phyloP scores from a whole-genome alignment of 192 early-diverging fungal genomes.

The Coemansia sp. region DNA sequence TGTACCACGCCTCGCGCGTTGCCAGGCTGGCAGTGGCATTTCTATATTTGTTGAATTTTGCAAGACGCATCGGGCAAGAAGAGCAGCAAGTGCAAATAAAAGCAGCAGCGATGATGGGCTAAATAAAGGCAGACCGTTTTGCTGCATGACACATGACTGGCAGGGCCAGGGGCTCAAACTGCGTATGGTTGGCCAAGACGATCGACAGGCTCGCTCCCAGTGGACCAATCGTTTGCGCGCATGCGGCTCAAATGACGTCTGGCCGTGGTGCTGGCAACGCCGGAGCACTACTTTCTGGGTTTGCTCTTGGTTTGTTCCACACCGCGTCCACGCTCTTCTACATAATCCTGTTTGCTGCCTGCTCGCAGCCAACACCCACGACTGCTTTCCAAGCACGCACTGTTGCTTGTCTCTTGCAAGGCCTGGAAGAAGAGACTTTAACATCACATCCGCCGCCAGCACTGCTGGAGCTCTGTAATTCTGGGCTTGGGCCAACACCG shows the following conservation, averaged over 20 bases:
- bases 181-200: too few relatives aligned
- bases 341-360: background rate
- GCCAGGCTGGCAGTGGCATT: conserved; percentile 35
- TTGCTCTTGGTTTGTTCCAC: background rate
- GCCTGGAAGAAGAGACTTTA: too few relatives aligned
- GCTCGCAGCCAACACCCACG: background rate
- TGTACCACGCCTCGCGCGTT: conserved; percentile 41
- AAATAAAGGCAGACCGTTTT: background rate
- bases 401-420: too few relatives aligned
- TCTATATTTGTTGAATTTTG: conserved; percentile 41
- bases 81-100: background rate
- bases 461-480: background rate
- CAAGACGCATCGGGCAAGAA: conserved; percentile 26
- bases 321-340: background rate
- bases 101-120: background rate
- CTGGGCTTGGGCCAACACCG: background rate
- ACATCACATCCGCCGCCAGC: background rate
- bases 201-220: background rate
- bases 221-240: conserved; percentile 8
- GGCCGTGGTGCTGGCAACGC: background rate
- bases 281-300: background rate
- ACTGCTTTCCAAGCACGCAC: background rate
- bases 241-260: conserved; percentile 4
- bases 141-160: background rate
- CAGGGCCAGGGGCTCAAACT: conserved; percentile 1